Evolutionary conservation across 495 filamentous ascomycete genomes (phyloP).

Genomic region (Talaromyces trachyspermus): DNA sequence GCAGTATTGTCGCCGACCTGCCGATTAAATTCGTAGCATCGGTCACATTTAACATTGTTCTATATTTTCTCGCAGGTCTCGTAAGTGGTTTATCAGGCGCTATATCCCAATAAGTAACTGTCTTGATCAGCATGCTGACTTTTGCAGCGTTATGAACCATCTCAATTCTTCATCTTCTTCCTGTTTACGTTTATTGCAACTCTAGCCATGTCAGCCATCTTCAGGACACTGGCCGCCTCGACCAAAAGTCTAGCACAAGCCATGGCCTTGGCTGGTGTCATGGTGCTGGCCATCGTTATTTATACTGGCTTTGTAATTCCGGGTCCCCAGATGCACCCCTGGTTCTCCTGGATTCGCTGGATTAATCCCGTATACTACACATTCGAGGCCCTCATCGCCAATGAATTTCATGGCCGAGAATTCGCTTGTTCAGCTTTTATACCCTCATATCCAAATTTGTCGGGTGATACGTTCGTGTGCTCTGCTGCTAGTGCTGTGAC

Average conservation of each 20-base stretch:
- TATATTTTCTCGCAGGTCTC: conserved; percentile 49
- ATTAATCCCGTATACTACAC: conserved; percentile 37
- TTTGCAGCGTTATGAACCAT: conserved; percentile 20
- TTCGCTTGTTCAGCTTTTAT: conserved; percentile 39
- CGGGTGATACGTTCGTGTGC: conserved; percentile 34
- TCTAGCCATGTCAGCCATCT: conserved; percentile 46
- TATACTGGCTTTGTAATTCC: conserved; percentile 41
- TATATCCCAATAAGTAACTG: neutral
- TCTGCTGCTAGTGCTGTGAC: conserved; percentile 40
- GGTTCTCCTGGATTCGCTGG: conserved; percentile 41
- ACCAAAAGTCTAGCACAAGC: conserved; percentile 40
- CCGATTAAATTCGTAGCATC: conserved; percentile 40
- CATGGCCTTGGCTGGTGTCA: conserved; percentile 33
- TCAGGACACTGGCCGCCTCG: conserved; percentile 35
- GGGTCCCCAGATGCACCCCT: conserved; percentile 36
- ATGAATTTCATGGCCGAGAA: conserved; percentile 50
- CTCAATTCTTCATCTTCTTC: conserved; percentile 51
- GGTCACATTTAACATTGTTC: conserved; percentile 38
- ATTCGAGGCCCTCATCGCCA: conserved; percentile 37
- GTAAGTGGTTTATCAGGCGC: neutral
- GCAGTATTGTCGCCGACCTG: conserved; percentile 46
- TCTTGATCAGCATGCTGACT: neutral
- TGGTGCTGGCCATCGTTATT: conserved; percentile 34
- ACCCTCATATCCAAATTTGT: conserved; percentile 36
- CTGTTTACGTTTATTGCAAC: conserved; percentile 42